These are phyloP conservation scores for Magnusiomyces suaveolens DNA, from an alignment of 1,139 yeast species.

Conservation along the genomic window DNA sequence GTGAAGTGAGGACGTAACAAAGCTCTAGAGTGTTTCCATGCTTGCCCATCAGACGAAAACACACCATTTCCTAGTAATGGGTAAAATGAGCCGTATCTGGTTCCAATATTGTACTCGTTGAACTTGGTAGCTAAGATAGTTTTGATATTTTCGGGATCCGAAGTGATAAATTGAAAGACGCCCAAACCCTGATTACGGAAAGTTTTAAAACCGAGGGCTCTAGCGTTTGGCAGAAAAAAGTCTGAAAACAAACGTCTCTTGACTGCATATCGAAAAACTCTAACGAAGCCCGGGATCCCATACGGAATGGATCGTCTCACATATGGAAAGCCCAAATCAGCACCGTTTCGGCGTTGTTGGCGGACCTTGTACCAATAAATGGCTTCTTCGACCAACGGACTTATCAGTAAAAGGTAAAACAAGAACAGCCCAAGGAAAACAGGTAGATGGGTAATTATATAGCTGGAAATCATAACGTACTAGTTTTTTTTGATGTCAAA, in stretches of 20 bases:
- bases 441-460: neutral
- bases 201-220: neutral
- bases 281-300: neutral
- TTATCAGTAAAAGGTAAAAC: neutral
- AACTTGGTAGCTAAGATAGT: constrained; percentile 30
- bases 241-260: neutral
- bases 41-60: constrained; percentile 42
- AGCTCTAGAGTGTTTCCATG: constrained; percentile 46
- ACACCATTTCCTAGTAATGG: constrained; percentile 46
- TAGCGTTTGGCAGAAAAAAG: neutral
- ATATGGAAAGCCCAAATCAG: neutral
- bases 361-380: neutral
- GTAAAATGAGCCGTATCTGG: constrained; percentile 36
- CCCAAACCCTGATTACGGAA: constrained; percentile 3
- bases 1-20: constrained; percentile 47
- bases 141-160: constrained; percentile 38
- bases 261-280: neutral
- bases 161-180: constrained; percentile 21
- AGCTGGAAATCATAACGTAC: neutral
- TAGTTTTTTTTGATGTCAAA: too few species aligned
- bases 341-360: neutral
- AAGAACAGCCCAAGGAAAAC: neutral
- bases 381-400: neutral
- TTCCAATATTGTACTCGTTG: constrained; percentile 40
- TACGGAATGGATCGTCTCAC: neutral